Evolutionary conservation across 257 asterid species (phyloP).

Genomic region (Jasminum sambac): DNA sequence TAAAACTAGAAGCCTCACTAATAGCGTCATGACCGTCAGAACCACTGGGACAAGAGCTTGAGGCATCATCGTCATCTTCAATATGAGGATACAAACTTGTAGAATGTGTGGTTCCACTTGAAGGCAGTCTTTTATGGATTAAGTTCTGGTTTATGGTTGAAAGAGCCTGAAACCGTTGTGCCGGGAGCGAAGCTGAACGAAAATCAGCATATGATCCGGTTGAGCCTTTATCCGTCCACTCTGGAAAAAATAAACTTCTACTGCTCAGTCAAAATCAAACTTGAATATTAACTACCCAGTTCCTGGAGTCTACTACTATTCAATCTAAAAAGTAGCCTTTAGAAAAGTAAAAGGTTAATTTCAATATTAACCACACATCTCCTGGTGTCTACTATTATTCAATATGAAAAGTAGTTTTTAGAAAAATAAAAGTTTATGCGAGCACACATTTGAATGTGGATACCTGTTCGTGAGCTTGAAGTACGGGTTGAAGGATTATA

Average conservation of each 20-base stretch:
- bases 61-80: conserved; percentile 28
- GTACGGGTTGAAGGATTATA: conserved; percentile 44
- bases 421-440: too few relatives aligned
- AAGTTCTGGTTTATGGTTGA: conserved; percentile 54
- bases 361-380: too few relatives aligned
- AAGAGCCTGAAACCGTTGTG: conserved; percentile 70
- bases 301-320: too few relatives aligned
- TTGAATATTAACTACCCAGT: too few relatives aligned
- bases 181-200: conserved; percentile 60
- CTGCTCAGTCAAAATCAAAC: too few relatives aligned
- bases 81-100: conserved; percentile 24
- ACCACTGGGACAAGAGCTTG: conserved; percentile 20
- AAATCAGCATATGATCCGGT: conserved; percentile 35
- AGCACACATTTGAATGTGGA: too few relatives aligned
- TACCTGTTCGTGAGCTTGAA: conserved; percentile 56
- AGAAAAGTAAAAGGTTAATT: too few relatives aligned
- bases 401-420: too few relatives aligned
- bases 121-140: conserved; percentile 45
- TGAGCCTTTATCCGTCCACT: conserved; percentile 57
- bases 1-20: conserved; percentile 38
- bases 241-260: conserved; percentile 27
- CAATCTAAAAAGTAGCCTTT: too few relatives aligned
- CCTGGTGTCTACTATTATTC: too few relatives aligned
- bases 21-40: conserved; percentile 24
- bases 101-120: conserved; percentile 30